Conservation (phyloP, 805 yeast genomes). For the Cyberlindnera maritima region DNA sequence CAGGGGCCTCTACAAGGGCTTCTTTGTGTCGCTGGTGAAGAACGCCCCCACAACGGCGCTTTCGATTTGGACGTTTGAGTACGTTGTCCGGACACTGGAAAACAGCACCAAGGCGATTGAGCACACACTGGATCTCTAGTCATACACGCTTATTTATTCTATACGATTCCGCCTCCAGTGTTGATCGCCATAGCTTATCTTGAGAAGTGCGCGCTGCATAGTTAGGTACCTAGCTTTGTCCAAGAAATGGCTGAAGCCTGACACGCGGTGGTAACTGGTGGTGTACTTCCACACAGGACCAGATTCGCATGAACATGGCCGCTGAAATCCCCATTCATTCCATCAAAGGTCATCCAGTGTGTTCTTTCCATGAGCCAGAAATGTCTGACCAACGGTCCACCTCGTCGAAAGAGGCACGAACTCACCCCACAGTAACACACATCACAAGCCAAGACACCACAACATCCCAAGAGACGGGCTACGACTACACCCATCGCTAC, state of each 20-base stretch:
- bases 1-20: constrained; percentile 71
- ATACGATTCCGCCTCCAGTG: too few relatives aligned
- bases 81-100: constrained; percentile 5
- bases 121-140: neutral
- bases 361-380: too few relatives aligned
- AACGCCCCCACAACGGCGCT: constrained; percentile 77
- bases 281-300: too few relatives aligned
- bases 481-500: constrained; percentile 4
- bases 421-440: neutral
- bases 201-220: too few relatives aligned
- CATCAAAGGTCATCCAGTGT: too few relatives aligned
- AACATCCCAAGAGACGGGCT: neutral
- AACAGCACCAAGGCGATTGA: neutral
- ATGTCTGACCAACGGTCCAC: neutral
- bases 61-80: constrained; percentile 55
- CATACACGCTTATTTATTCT: neutral
- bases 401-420: neutral
- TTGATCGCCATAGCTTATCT: too few relatives aligned
- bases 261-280: too few relatives aligned
- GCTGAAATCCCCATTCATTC: too few relatives aligned
- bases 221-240: too few relatives aligned
- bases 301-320: too few relatives aligned
- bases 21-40: constrained; percentile 65
- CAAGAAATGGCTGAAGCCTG: too few relatives aligned
- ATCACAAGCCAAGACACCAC: neutral